phyloP scores from a whole-genome alignment of 257 asterid species.

The Primulina eburnea region DNA sequence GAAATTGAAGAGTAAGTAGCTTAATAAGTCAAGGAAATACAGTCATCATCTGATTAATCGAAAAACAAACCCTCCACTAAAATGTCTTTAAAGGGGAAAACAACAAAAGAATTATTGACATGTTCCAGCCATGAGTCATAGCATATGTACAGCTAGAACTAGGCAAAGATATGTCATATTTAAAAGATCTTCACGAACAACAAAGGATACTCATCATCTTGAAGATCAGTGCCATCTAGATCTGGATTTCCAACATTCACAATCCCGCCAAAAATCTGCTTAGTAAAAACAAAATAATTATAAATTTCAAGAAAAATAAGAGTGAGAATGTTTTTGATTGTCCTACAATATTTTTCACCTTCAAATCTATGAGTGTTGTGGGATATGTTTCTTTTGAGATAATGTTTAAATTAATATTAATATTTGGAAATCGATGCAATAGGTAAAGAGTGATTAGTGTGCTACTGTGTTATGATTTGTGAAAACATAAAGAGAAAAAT shows the following conservation, averaged over 20 bases:
- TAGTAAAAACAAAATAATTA: slow-evolving; percentile 16
- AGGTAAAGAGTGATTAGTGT: not conserved
- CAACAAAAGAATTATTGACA: slow-evolving; percentile 7
- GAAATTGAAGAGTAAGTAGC: slow-evolving; percentile 97
- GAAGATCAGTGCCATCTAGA: slow-evolving; percentile 72
- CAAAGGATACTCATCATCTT: slow-evolving; percentile 84
- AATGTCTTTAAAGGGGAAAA: not conserved
- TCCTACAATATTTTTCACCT: not conserved
- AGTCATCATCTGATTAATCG: slow-evolving; percentile 7
- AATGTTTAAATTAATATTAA: not conserved
- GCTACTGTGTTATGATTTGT: not conserved
- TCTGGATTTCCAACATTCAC: slow-evolving; percentile 79
- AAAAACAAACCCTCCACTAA: not conserved
- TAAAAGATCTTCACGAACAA: slow-evolving; percentile 20
- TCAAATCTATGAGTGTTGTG: not conserved
- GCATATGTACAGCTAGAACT: slow-evolving; percentile 1
- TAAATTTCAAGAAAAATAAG: slow-evolving; percentile 1
- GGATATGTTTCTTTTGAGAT: not conserved
- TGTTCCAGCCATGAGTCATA: slow-evolving; percentile 9
- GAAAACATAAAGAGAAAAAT: not conserved
- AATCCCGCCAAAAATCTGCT: slow-evolving; percentile 91
- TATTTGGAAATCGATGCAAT: not conserved
- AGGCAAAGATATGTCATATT: slow-evolving; percentile 7
- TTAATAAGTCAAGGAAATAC: slow-evolving; percentile 44
- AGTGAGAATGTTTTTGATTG: not conserved